Base-by-base conservation (phyloP, 1,284 basidiomycete species). In the Schizopora paradoxa region DNA sequence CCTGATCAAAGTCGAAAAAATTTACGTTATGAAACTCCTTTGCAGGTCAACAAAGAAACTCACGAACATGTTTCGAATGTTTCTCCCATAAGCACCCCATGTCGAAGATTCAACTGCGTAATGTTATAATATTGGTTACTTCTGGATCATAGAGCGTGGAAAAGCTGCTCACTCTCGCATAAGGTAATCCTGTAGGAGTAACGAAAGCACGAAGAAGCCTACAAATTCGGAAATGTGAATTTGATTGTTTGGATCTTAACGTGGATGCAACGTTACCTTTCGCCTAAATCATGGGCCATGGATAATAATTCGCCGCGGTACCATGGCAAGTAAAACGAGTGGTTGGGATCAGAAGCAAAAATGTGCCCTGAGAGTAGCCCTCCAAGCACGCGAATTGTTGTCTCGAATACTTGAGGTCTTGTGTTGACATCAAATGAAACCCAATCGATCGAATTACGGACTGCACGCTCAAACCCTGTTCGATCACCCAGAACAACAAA, bases 321-420 rank as follows among this genome's bases (percentile, higher is more conserved):
- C 82, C 81, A 85, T 28, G 85, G 80, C 35, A 91, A 65, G 62
- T 83, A 67, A 56, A 91, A 89, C 18, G 79, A 75, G 35, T 80
- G 73, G 13, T 69, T 69, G 29, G 75, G 64, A 59, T 80, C 66
- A 61, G 73, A 79, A 29, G 88, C 85, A 68, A 89, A 85, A 58
- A 86, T 74, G 57, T 92, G 92, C 6, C 80, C 92, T 4, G 90
- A 91, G 10, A 97, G 64, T 35, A 97, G 73, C 2, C 91, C 91
- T 4, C 94, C 93, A 3, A 97, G 69, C 2, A 90, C 87, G 26
- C 91, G 80, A 50, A 94, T 94, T 2, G 87, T 94, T 13, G 86
- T 87, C 67, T 93, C 90, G 58, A 93, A 93, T 3, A 92, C 82
- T 71, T 97, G 93, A 28, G 90, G 90, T 66, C 82, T 88, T 25